phyloP scores from a whole-genome alignment of 164 flowering plant genomes.

The Berberis thunbergii region DNA sequence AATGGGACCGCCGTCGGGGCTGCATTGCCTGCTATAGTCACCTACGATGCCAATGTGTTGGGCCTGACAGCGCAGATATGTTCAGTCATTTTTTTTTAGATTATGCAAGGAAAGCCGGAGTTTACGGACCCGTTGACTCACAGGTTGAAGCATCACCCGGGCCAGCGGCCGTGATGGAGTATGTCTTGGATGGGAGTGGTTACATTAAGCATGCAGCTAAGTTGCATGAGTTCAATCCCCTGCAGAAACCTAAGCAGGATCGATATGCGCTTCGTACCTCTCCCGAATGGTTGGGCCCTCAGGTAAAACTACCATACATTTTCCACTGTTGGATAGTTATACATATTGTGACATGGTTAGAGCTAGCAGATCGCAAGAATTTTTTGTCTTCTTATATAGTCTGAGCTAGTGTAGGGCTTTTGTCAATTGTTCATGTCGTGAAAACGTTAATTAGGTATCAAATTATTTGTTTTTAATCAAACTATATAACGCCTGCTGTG shows the following conservation, averaged over 20 bases:
- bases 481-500: too few relatives aligned
- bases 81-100: constrained; percentile 13
- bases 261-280: constrained; percentile 64
- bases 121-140: constrained; percentile 18
- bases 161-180: constrained; percentile 17
- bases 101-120: constrained; percentile 15
- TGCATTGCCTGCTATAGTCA: constrained; percentile 12
- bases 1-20: constrained; percentile 21
- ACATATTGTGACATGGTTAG: too few relatives aligned
- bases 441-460: too few relatives aligned
- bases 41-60: constrained; percentile 12
- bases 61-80: constrained; percentile 9
- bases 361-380: too few relatives aligned
- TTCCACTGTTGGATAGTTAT: too few relatives aligned
- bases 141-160: constrained; percentile 18
- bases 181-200: constrained; percentile 8
- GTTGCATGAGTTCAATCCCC: constrained; percentile 44
- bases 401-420: too few relatives aligned
- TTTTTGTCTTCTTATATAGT: too few relatives aligned
- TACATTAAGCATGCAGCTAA: neutral
- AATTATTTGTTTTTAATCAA: too few relatives aligned
- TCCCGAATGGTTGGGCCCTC: constrained; percentile 60
- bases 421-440: too few relatives aligned
- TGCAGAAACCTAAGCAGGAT: constrained; percentile 62
- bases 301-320: neutral